Percentiles rank a stretch among this genome's conserved stretches.
phyloP scores from a whole-genome alignment of 2,329 filamentous ascomycete species.

The Aspergillus novoparasiticus region DNA sequence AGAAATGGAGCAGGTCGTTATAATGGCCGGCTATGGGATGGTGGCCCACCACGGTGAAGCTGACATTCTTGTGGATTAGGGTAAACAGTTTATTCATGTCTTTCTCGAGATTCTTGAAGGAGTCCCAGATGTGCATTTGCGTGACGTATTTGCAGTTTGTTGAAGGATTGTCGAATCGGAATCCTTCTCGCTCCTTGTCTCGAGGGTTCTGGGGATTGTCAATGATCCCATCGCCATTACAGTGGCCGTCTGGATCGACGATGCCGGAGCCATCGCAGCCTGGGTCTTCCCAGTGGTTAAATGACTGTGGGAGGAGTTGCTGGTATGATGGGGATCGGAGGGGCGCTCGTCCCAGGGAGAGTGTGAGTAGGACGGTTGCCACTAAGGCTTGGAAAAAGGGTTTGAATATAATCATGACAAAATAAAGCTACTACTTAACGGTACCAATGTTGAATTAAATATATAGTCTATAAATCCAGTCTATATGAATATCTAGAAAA shows the following conservation, averaged over 20 bases:
- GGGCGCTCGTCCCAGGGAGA: constrained; percentile 11
- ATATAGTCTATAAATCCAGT: not conserved
- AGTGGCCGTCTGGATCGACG: constrained; percentile 28
- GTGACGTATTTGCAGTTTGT: constrained; percentile 34
- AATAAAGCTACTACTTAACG: not conserved
- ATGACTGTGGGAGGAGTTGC: constrained; percentile 9
- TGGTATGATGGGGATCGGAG: constrained; percentile 3
- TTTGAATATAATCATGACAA: constrained; percentile 16
- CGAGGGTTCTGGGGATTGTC: constrained; percentile 19
- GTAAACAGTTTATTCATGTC: constrained; percentile 36
- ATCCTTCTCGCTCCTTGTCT: constrained; percentile 26
- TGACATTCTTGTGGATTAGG: constrained; percentile 35
- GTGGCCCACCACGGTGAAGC: constrained; percentile 36
- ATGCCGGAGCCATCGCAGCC: constrained; percentile 31
- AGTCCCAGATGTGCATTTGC: constrained; percentile 36
- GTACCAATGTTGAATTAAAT: not conserved
- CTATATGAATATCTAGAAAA: too few species aligned
- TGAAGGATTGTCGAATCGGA: constrained; percentile 36
- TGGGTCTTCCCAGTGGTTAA: constrained; percentile 19
- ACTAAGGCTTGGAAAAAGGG: constrained; percentile 18
- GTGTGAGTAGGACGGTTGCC: constrained; percentile 14
- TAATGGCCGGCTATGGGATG: constrained; percentile 37
- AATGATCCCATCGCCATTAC: constrained; percentile 32
- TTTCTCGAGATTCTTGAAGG: constrained; percentile 35
- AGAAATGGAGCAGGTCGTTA: constrained; percentile 35